Conservation (phyloP, 768 basidiomycete genomes). For the Serendipita sp. region DNA sequence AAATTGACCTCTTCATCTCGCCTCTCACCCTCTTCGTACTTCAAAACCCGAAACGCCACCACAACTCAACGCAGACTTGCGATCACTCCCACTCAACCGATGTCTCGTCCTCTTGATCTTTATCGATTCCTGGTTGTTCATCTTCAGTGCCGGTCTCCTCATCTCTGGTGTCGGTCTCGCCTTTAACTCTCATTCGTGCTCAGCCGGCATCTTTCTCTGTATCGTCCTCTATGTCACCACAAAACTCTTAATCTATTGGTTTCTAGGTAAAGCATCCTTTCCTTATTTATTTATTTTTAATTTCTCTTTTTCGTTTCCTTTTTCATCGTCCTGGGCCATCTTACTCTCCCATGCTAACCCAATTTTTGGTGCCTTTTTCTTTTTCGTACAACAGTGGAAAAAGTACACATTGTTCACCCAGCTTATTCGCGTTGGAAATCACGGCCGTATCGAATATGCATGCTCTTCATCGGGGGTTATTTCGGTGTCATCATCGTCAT, state of each 20-base stretch:
- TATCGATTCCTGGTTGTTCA: not conserved
- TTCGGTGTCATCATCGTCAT: constrained; percentile 25
- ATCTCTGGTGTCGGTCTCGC: constrained; percentile 32
- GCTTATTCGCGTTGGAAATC: constrained; percentile 19
- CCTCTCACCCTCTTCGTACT: not conserved
- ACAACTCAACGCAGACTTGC: not conserved
- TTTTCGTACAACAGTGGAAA: constrained; percentile 22
- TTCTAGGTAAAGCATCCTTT: constrained; percentile 20
- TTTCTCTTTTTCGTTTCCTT: constrained; percentile 22
- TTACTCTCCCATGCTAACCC: not conserved
- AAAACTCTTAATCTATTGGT: constrained; percentile 30
- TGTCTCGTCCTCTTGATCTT: constrained; percentile 6
- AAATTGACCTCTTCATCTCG: not conserved
- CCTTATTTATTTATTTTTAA: not conserved
- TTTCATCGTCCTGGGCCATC: constrained; percentile 15
- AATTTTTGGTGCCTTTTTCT: not conserved
- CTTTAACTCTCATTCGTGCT: constrained; percentile 22
- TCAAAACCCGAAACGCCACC: not conserved
- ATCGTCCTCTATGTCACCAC: constrained; percentile 18
- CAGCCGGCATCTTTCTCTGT: constrained; percentile 29
- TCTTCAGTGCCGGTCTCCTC: constrained; percentile 25
- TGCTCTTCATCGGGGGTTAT: constrained; percentile 24
- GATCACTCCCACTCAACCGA: not conserved
- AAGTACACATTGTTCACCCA: constrained; percentile 29
- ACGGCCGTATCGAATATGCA: constrained; percentile 27